Evolutionary conservation across 306 rosid genomes (phyloP).

Genomic region (Aeschynomene evenia): DNA sequence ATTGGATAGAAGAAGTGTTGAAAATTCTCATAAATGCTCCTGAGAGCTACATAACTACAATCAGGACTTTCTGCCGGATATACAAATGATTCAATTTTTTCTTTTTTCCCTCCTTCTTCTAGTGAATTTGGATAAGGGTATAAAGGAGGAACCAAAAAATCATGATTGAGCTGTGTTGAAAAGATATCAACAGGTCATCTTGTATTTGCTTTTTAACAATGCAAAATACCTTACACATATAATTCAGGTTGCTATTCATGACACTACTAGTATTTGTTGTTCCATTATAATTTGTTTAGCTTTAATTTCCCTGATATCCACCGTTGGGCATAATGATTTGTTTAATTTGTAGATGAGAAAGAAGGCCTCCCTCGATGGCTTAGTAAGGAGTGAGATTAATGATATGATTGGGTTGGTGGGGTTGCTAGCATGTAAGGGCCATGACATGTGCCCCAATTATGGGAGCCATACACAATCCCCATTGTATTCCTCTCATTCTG

Average conservation of each 20-base stretch:
- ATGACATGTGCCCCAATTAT: slow-evolving; percentile 67
- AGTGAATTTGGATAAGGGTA: slow-evolving; percentile 15
- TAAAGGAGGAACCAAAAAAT: not conserved
- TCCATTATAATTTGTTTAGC: too few species aligned
- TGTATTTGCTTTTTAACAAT: slow-evolving; percentile 1
- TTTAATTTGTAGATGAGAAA: too few species aligned
- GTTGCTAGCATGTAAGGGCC: slow-evolving; percentile 43
- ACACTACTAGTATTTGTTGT: not conserved
- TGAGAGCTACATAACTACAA: slow-evolving; percentile 12
- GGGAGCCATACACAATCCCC: slow-evolving; percentile 47
- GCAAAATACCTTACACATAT: slow-evolving; percentile 6
- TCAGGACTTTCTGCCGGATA: slow-evolving; percentile 12
- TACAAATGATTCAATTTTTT: not conserved
- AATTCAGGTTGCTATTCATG: not conserved
- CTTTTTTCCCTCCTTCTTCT: not conserved
- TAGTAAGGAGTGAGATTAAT: slow-evolving; percentile 40
- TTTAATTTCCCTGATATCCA: too few species aligned
- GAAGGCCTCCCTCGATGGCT: too few species aligned
- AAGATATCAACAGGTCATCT: not conserved
- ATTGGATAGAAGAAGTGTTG: not conserved
- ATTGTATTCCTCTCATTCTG: slow-evolving; percentile 37
- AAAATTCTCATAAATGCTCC: slow-evolving; percentile 8
- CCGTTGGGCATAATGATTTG: too few species aligned
- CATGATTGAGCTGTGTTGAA: slow-evolving; percentile 17
- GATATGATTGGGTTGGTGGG: slow-evolving; percentile 49